Base-by-base conservation (phyloP, 805 yeast species). In the Ogataea minuta region DNA sequence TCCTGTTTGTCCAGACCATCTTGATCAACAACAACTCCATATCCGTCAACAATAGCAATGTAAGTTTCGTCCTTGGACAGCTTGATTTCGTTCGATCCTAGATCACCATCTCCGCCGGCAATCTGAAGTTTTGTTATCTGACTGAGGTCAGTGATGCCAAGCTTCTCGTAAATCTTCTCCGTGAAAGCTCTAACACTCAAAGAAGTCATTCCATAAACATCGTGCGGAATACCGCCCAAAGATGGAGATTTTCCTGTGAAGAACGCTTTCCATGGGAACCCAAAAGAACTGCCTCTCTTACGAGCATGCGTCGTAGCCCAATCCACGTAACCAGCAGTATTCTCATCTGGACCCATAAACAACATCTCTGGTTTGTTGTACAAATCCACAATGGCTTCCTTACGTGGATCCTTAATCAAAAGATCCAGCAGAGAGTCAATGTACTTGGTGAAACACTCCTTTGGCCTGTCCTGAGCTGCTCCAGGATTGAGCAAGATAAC, bases 281-380 rank as follows among this genome's bases (percentile, higher is more conserved):
- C 57, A 89, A 96, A 88, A 36, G 89, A 84, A 33, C 98, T 96
- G 46, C 95, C 95, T 66, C 99, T 81, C 41, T 69, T 66, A 56
- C 84, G 79, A 19, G 99, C 98, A 61, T 91, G 98, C 52, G 80
- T 67, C 17, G 98, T 93, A 9, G 99, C 98, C 98, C 98, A 91
- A 64, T 93, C 90, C 36, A 89, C 95, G 57, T 85, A 82, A 16
- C 83, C 84, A 14, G 99, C 98, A 37, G 98, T 90, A 63, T 95
- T 95, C 72, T 91, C 99, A 68, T 91, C 99, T n/a, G 99, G 99
- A 39, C 99, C 99, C 81, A 91, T 84, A 64, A 87, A 91, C 53
- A 93, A 70, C 54, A 93, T 91, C 71, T 91, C 99, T 34, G 85
- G 87, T 57, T 84, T 76, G 41, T 79, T 77, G 61, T 87, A 82